phyloP scores from a whole-genome alignment of 2,329 filamentous ascomycete species.

The Aureobasidium mangrovei region DNA sequence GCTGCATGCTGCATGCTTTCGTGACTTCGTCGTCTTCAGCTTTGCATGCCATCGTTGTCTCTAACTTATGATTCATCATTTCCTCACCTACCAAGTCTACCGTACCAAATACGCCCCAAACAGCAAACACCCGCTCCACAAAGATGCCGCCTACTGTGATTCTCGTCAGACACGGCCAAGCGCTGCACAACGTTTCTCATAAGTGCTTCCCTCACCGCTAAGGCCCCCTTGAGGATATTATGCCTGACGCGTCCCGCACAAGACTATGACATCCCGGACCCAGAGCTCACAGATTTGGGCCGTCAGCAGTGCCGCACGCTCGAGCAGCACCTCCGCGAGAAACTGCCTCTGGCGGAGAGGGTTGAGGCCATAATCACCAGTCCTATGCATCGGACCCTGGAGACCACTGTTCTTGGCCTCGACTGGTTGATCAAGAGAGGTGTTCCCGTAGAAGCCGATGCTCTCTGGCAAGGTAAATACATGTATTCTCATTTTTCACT shows the following conservation, averaged over 20 bases:
- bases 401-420: conserved; percentile 52
- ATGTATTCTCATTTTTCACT: background rate
- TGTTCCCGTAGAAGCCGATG: conserved; percentile 48
- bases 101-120: background rate
- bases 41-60: background rate
- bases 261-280: conserved; percentile 35
- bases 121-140: background rate
- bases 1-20: background rate
- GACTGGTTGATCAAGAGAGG: conserved; percentile 50
- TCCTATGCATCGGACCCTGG: conserved; percentile 56
- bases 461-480: conserved; percentile 54
- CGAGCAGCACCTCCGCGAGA: conserved; percentile 29
- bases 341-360: conserved; percentile 32
- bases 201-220: conserved; percentile 17
- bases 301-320: conserved; percentile 34
- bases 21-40: background rate
- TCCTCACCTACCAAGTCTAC: background rate
- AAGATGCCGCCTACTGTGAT: conserved; percentile 37
- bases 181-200: conserved; percentile 35
- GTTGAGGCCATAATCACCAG: conserved; percentile 52
- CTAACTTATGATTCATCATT: background rate
- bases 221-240: background rate
- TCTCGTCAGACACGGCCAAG: conserved; percentile 38
- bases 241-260: conserved; percentile 13
- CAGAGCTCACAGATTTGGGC: conserved; percentile 34